Percentiles rank a stretch among this genome's conserved stretches.
Evolutionary conservation across 2,329 filamentous ascomycete species (phyloP).

Genomic region (Blumeriella jaapii): DNA sequence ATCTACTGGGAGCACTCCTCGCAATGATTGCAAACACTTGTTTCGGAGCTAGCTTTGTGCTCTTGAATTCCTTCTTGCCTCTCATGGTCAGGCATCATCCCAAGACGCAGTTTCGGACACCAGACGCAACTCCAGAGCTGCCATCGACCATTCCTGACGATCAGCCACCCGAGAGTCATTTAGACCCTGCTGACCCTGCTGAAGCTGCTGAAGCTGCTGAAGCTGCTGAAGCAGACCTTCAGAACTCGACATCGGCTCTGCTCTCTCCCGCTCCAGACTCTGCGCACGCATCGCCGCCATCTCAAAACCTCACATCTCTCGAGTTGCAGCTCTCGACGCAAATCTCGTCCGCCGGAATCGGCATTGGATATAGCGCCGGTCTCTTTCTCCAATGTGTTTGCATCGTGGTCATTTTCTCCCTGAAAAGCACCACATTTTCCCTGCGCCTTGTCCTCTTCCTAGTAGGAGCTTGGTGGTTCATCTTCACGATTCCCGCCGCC

Average conservation of each 20-base stretch:
- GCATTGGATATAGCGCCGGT: conserved; percentile 83
- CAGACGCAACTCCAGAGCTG: conserved; percentile 19
- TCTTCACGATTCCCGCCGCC: conserved; percentile 81
- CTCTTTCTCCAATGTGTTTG: conserved; percentile 73
- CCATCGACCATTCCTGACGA: conserved; percentile 13
- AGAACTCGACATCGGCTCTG: conserved; percentile 38
- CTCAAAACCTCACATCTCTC: conserved; percentile 41
- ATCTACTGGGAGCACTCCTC: conserved; percentile 69
- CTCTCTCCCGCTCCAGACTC: conserved; percentile 25
- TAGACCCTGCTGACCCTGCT: conserved; percentile 6
- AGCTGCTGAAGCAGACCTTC: conserved; percentile 19
- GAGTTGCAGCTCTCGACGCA: conserved; percentile 77
- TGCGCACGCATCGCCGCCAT: conserved; percentile 27
- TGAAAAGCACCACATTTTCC: conserved; percentile 71
- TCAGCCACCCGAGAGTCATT: conserved; percentile 11
- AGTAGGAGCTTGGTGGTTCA: conserved; percentile 84
- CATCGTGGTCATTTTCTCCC: conserved; percentile 62
- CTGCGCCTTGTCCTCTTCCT: conserved; percentile 78
- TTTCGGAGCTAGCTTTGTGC: conserved; percentile 88
- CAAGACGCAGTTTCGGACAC: conserved; percentile 22
- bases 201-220: too few relatives aligned
- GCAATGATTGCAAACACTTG: conserved; percentile 89
- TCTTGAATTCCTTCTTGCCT: conserved; percentile 90
- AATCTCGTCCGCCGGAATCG: conserved; percentile 86
- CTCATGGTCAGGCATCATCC: conserved; percentile 79